Base-by-base conservation (phyloP, 2,329 filamentous ascomycete species). In the Fonsecaea monophora region DNA sequence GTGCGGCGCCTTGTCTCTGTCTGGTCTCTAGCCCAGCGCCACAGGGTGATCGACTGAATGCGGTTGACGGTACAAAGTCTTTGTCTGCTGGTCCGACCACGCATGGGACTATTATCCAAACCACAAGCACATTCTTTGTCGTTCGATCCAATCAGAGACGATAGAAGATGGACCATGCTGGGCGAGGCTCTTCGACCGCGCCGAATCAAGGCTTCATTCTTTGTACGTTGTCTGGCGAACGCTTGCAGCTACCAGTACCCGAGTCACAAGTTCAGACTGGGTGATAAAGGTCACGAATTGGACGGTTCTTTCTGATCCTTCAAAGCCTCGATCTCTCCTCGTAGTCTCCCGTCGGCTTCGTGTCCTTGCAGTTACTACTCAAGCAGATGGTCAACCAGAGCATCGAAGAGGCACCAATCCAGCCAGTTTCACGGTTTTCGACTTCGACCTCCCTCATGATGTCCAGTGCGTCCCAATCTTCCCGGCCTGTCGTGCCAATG, bases 401-500 rank as follows among this genome's bases (percentile, higher is more conserved):
- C 58, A 5, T 34, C n/a, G 50, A 54, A 34, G 61, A 67, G 34
- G 53, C 45, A 15, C 25, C 21, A 15, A 42, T 55, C 18, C 58
- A 40, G 32, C 60, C 55, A 8, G 55, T 70, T 21, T 70, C 68
- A 5, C 65, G 68, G 15, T 70, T 66, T 35, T 68, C 68, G 15
- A 70, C 60, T 13, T 68, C 68, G 7, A 66, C 48, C 13, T 68
- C 65, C 2, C 45, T 64, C 35, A 62, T 62, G n/a, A 66, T 65
- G 64, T 42, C 66, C 37, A 35, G 42, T 30, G 38, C 64, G 2
- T 18, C 35, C 6, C 57, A 63, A 21, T 10, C 15, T 18, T 48
- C 34, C 53, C 53, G 25, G 25, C 56, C 68, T 13, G 56, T 71
- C 13, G 70, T 71, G 15, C 71, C 71, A 5, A 73, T 73, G 70